Base-by-base conservation (phyloP, 169 alveolate species). In the Cryptosporidium tyzzeri region DNA sequence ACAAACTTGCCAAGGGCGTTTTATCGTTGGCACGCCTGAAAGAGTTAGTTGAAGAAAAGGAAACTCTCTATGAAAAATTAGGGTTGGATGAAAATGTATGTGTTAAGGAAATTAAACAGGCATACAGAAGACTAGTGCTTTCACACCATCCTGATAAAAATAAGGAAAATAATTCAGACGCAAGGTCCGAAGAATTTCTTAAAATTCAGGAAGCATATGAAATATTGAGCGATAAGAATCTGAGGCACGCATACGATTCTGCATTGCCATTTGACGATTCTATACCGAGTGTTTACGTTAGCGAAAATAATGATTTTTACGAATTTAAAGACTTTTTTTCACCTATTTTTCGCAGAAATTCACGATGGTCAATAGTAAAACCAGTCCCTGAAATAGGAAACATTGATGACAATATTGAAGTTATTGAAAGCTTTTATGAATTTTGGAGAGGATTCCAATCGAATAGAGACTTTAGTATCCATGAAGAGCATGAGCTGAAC, bases 371-470 rank as follows among this genome's bases (percentile, higher is more conserved):
- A 9, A 92, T 93, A 69, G 94, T 91, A 41, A 96, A 95, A 61
- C 99, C 99, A 16, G 98, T 96, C 18, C 99, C 99, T 2, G 92
- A 92, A 26, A 71, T 97, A 80, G 99, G 99, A 29, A 95, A 91
- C 84, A 92, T 84, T 75, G 93, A 93, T 23, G 95, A 96, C n/a
- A 94, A 94, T 0, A 92, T 95, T 29, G 95, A 95, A 31, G 92
- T 93, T 35, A 96, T 96, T 6, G 96, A 94, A 53, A 92, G 92
- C 71, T 97, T 97, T 85, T 97, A 97, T 65, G 96, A 94, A 53
- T 97, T 94, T 84, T 97, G 99, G 99, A 91, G 95, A 61, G 86
- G 93, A 71, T 97, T 96, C 84, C 95, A 94, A 65, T 94, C 97
- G 23, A 95, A 96, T 95, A 93, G 99, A 62, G 97, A 96, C 84